These are phyloP conservation scores for Irpex sp. DNA, from an alignment of 1,284 basidiomycete genomes.

Conservation along the genomic window DNA sequence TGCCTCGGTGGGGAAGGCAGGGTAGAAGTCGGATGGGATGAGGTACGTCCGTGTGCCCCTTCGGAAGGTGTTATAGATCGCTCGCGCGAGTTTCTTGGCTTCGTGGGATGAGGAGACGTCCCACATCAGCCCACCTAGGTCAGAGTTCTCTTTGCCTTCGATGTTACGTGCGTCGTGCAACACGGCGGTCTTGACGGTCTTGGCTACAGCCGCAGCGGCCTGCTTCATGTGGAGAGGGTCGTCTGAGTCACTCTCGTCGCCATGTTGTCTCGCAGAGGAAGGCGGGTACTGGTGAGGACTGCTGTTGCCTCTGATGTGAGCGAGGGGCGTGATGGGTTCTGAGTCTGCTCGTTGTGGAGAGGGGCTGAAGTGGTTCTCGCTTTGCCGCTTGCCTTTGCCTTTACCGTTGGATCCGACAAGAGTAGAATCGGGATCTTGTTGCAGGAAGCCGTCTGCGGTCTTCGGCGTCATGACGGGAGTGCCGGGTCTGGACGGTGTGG, in stretches of 20 bases:
- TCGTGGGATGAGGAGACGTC: constrained; percentile 54
- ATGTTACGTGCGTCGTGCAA: constrained; percentile 74
- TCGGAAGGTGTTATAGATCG: constrained; percentile 65
- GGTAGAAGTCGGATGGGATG: constrained; percentile 64
- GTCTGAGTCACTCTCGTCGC: constrained; percentile 26
- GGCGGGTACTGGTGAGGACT: constrained; percentile 12
- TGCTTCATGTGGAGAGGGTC: constrained; percentile 35
- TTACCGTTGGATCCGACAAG: constrained; percentile 20
- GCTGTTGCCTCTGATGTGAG: not conserved
- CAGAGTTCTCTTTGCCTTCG: constrained; percentile 41
- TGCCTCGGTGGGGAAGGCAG: constrained; percentile 57
- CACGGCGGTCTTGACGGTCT: constrained; percentile 61
- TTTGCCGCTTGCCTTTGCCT: constrained; percentile 18
- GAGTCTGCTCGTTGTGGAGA: constrained; percentile 9
- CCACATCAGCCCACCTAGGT: constrained; percentile 41
- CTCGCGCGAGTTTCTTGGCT: constrained; percentile 71
- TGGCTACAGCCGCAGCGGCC: constrained; percentile 61
- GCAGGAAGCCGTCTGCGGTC: not conserved
- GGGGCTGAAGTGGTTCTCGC: constrained; percentile 13
- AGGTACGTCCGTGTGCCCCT: constrained; percentile 53
- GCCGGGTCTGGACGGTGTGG: constrained; percentile 13
- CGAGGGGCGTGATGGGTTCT: constrained; percentile 10
- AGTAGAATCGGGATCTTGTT: constrained; percentile 17
- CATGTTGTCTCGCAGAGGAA: constrained; percentile 4
- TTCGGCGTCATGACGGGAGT: constrained; percentile 19